Evolutionary conservation across 805 yeast species (phyloP), one percentile per base, ranked within the genome.

Genomic region (Teunomyces stri): DNA sequence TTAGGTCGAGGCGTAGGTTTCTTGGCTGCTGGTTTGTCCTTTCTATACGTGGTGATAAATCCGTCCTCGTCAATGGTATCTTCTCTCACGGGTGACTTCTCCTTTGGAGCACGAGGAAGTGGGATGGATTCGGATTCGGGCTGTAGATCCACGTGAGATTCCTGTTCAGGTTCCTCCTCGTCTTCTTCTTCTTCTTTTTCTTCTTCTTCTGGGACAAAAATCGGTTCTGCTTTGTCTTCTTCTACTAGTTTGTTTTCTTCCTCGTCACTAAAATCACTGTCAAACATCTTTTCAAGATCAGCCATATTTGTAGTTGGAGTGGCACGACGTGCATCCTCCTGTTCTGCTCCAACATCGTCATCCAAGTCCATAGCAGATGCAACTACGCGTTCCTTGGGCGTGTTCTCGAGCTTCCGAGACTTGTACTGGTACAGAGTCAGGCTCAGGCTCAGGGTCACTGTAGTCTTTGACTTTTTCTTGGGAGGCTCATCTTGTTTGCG

Each of bases 51-150:
- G 0, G 77, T 73, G 18, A 76, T 61, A 54, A 70, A 79, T 0
- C 83, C 84, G 45, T 79, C 83, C 33, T 75, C 81, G 51, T 78
- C 84, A 20, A 69, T 65, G 6, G 53, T 45, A 16, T 51, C 49
- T 29, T 28, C 34, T 16, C 31, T 28, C 3, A 10, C 11, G 11
- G 34, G 25, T 5, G 34, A 25, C 22, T 18, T 27, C 11, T 39
- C 43, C 5, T 4, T 27, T 13, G 20, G 31, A 15, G 18, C 43
- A 4, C 29, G 31, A 11, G 21, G 15, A 10, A 34, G 43, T 12
- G 20, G 18, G 18, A 36, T 7, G 15, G 21, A 18, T 16, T 38
- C 21, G 12, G 18, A 5, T 25, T 21, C 31, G 4, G 42, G 31
- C 25, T 21, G 12, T 18, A 27, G 21, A 25, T 25, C 11, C 11